A percentile compares a stretch with the other conserved stretches of the same genome.
Conservation (phyloP, 1,139 yeast genomes). For the Entelexis paramagnoliae region DNA sequence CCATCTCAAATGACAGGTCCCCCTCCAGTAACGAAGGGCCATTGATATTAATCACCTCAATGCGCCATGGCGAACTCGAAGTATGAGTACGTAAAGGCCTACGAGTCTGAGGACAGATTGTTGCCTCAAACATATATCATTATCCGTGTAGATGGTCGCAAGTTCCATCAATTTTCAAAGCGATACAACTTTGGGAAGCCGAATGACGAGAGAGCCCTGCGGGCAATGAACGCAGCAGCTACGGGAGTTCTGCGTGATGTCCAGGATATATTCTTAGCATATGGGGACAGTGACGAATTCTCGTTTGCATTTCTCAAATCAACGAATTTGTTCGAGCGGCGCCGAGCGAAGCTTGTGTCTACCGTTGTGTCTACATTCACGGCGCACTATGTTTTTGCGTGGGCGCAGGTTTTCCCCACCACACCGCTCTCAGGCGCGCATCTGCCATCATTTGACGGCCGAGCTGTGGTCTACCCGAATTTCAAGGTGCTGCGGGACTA, state of each 20-base stretch:
- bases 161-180: constrained; percentile 77
- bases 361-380: constrained; percentile 77
- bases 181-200: constrained; percentile 73
- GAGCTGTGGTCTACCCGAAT: constrained; percentile 81
- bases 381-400: constrained; percentile 56
- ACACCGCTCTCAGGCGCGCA: constrained; percentile 32
- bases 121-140: constrained; percentile 76
- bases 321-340: constrained; percentile 63
- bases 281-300: constrained; percentile 94
- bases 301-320: constrained; percentile 59
- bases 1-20: background rate
- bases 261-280: constrained; percentile 69
- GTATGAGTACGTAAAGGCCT: constrained; percentile 74
- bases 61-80: constrained; percentile 45
- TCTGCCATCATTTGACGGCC: constrained; percentile 81
- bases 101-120: constrained; percentile 63
- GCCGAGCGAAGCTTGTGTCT: constrained; percentile 69
- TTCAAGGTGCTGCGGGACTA: constrained; percentile 57
- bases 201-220: constrained; percentile 66
- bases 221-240: constrained; percentile 78
- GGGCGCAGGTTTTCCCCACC: constrained; percentile 45
- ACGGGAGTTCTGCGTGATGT: constrained; percentile 47
- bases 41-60: background rate
- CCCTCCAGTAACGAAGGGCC: background rate
- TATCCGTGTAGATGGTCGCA: constrained; percentile 85